A percentile compares a stretch with the other conserved stretches of the same genome.
phyloP scores from a whole-genome alignment of 352 stramenopile genomes.

The Phytopythium cucurbitacearum region DNA sequence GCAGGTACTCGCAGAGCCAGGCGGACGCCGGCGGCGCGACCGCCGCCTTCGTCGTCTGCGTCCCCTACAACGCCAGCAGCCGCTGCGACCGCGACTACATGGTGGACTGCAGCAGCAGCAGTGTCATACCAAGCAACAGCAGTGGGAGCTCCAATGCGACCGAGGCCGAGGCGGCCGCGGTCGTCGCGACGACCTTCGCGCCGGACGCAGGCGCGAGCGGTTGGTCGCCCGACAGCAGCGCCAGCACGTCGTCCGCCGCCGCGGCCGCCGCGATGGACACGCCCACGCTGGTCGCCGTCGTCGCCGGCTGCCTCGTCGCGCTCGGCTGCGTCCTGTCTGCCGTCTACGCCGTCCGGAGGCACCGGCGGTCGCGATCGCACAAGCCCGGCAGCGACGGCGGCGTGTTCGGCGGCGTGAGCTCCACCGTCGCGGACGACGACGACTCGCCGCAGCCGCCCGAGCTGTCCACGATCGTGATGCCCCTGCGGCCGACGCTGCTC shows the following conservation, averaged over 20 bases:
- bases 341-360: slow-evolving; percentile 12
- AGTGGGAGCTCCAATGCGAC: too few species aligned
- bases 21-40: slow-evolving; percentile 1
- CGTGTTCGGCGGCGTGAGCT: slow-evolving; percentile 14
- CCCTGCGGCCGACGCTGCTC: slow-evolving; percentile 5
- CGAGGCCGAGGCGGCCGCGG: background rate
- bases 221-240: background rate
- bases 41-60: slow-evolving; percentile 4
- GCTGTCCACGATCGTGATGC: slow-evolving; percentile 18
- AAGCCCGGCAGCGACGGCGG: slow-evolving; percentile 13
- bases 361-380: slow-evolving; percentile 1
- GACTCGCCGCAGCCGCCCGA: slow-evolving; percentile 9
- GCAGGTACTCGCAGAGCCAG: background rate
- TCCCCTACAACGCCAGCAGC: slow-evolving; percentile 6
- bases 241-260: background rate
- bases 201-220: too few species aligned
- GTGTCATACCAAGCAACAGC: background rate
- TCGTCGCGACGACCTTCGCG: background rate
- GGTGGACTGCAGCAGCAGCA: background rate
- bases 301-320: slow-evolving; percentile 11
- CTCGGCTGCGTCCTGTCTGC: slow-evolving; percentile 14
- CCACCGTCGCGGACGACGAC: slow-evolving; percentile 4
- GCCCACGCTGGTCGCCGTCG: slow-evolving; percentile 8
- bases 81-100: slow-evolving; percentile 5
- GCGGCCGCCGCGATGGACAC: background rate